Base-by-base conservation (phyloP, 2,329 filamentous ascomycete genomes). In the Aureobasidium sp. region DNA sequence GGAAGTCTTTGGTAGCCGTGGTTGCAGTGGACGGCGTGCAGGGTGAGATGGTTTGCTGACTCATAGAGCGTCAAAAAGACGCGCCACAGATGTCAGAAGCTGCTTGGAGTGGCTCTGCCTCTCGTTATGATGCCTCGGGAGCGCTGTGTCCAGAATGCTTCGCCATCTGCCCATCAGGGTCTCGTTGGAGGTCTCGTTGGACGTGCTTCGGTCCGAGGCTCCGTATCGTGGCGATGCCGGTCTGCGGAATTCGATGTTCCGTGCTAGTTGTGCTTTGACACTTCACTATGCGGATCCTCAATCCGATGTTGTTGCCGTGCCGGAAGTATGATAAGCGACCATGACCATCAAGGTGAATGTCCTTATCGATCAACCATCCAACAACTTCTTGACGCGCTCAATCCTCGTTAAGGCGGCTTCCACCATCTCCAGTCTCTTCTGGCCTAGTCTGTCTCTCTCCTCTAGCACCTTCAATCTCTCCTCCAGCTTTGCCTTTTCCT, bases 401-500 rank as follows among this genome's bases (percentile, higher is more conserved):
- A 93, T 88, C 68, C 88, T 79, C 52, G 76, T 80, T 70, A 92
- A 81, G 20, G 88, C 88, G 39, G 82, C 79, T 76, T 94, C 90
- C 60, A 94, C 71, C 69, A 82, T 79, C 64, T 90, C 89, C 66
- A 94, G 71, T 56, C 90, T 76, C 63, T 79, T 80, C 68, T 81
- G 79, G 79, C 91, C 90, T 67, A 92, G 88, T 52, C 72, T 75
- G 63, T 93, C 90, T 64, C 89, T 78, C 68, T 80, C 77, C 76
- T 92, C 89, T 26, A 94, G 75, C 69, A 86, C 79, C 63, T 79
- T 82, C 8, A 94, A 82, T 43, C 88, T 78, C 71, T 88, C 85
- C 75, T 92, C 88, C 27, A 94, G 79, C 69, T 81, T 83, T 6
- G 87, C 88, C 63, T 88, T 78, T 37, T 87, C 87, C 62, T 84